Evolutionary conservation across 2,329 filamentous ascomycete species (phyloP).

Genomic region (Herpotrichia juniperi): DNA sequence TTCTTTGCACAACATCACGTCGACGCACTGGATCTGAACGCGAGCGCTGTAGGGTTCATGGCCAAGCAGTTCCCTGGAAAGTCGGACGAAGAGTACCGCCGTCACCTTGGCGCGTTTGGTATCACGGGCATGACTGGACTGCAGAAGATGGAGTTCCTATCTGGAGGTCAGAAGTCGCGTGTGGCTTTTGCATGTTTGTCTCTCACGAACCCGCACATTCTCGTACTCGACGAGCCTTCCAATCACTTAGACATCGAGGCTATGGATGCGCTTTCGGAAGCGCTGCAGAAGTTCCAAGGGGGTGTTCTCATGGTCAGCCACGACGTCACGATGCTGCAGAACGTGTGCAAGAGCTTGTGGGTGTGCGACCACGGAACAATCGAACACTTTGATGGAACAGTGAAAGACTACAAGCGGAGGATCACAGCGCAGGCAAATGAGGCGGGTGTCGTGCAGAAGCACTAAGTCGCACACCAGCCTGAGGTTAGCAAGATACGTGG

Average conservation of each 20-base stretch:
- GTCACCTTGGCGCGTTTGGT: constrained; percentile 85
- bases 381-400: constrained; percentile 93
- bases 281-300: constrained; percentile 85
- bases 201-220: constrained; percentile 91
- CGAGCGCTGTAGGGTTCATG: constrained; percentile 95
- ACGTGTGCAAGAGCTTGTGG: constrained; percentile 93
- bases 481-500: not conserved
- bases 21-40: constrained; percentile 88
- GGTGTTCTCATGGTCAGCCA: constrained; percentile 98
- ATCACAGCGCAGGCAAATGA: constrained; percentile 89
- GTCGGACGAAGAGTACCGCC: constrained; percentile 94
- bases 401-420: constrained; percentile 97
- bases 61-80: constrained; percentile 86
- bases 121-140: constrained; percentile 93
- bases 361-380: constrained; percentile 94
- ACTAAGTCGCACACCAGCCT: constrained; percentile 32
- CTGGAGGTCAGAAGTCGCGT: constrained; percentile 97
- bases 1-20: constrained; percentile 99
- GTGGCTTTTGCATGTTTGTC: constrained; percentile 98
- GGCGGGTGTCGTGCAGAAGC: constrained; percentile 77
- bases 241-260: constrained; percentile 99
- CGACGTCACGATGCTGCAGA: constrained; percentile 98
- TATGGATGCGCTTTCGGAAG: constrained; percentile 91
- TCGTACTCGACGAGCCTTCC: constrained; percentile 97
- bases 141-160: constrained; percentile 92